Evolutionary conservation across 2,329 filamentous ascomycete genomes (phyloP).

Genomic region (Aspergillus oerlinghausenensis): DNA sequence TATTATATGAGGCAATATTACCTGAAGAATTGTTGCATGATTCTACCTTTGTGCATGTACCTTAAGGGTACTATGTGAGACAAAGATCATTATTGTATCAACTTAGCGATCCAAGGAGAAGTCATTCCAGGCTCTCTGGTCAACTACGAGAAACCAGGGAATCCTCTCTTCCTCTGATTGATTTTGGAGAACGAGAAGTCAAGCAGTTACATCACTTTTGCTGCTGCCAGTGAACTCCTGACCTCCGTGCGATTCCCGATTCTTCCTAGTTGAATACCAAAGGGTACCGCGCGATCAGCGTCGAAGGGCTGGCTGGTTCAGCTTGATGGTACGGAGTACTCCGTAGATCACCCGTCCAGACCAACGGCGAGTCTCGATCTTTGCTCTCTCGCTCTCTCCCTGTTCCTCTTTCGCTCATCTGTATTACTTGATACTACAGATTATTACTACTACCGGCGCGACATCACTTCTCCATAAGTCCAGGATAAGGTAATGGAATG

Average conservation of each 20-base stretch:
- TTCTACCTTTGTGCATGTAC: not conserved
- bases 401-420: not conserved
- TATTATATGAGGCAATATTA: not conserved
- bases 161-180: not conserved
- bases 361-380: not conserved
- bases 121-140: not conserved
- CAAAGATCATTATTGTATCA: not conserved
- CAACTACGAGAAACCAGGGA: not conserved
- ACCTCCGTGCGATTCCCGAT: not conserved
- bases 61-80: not conserved
- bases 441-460: not conserved
- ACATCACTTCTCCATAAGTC: not conserved
- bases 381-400: not conserved
- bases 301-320: conserved; percentile 1
- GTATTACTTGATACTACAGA: not conserved
- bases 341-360: conserved; percentile 9
- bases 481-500: not conserved
- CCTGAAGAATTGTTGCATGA: conserved; percentile 13
- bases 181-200: not conserved
- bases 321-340: not conserved
- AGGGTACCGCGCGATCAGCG: not conserved
- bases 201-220: not conserved
- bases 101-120: not conserved
- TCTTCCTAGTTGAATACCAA: not conserved
- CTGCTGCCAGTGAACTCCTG: not conserved